Base-by-base conservation (phyloP, 306 rosid genomes). In the Dalbergia cultrata region DNA sequence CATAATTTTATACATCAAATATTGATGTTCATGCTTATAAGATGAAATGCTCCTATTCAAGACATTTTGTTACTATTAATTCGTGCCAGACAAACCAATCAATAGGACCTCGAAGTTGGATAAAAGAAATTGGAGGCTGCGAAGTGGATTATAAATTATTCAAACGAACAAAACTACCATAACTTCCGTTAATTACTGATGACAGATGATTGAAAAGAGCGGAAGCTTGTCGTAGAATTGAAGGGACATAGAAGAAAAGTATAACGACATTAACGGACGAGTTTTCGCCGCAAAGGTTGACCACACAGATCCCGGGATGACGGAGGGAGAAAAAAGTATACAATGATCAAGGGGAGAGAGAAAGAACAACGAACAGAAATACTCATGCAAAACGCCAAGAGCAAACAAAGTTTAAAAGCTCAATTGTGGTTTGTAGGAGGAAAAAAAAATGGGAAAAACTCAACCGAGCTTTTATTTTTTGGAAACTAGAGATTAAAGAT, bases 191-290 rank as follows among this genome's bases (percentile, higher is more conserved):
- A 31, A 44, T 59, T 19, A 59, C 19, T 37, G 58, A 52, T 16
- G 26, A 12, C 6, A 12, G 57, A 50, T 19, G 41, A 22, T 62
- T 62, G 67, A 12, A 74, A 74, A 71, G 13, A 10, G 35, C 11
- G n/a, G 34, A 50, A 52, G 76, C 7, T 37, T 35, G 77, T 72
- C 35, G 70, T 75, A 11, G 39, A 31, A 14, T 21, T 8, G 17
- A 67, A 68, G 45, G 8, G 22, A 31, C 37, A 37, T 37, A 37
- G 43, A 0, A 8, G 9, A 37, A 65, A 65, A 18, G 65, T 9
- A 33, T 52, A 78, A 68, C 82, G 69, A 57, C 17, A 47, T 69
- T 69, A 69, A 78, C 82, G 82, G 82, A 44, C n/a, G 19, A 68
- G 7, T 13, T 59, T 68, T 68, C 50, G 76, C 50, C 76, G 82